Conservation (phyloP, 2,329 filamentous ascomycete genomes). For the Pseudogymnoascus sp. region DNA sequence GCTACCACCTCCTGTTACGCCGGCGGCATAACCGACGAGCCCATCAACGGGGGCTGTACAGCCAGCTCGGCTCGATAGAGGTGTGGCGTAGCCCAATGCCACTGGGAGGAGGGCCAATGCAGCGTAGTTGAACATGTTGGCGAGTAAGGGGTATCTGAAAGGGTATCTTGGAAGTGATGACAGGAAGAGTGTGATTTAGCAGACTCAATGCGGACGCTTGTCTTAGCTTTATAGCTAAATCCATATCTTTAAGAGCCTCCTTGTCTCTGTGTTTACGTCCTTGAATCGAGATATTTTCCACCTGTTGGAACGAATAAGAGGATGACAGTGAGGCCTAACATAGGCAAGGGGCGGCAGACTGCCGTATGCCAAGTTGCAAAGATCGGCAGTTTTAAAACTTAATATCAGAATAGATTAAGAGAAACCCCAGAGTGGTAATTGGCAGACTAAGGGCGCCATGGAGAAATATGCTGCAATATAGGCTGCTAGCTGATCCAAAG, state of each 20-base stretch:
- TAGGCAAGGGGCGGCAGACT: neutral
- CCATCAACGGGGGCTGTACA: neutral
- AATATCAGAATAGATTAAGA: conserved; percentile 6
- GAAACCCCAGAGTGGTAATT: neutral
- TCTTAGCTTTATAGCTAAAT: neutral
- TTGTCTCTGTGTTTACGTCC: neutral
- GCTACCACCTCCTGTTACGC: conserved; percentile 36
- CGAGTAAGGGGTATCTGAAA: neutral
- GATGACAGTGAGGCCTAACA: neutral
- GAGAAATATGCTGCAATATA: neutral
- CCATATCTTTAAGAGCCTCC: neutral
- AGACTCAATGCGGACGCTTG: neutral
- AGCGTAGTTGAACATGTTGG: neutral
- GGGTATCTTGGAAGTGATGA: neutral
- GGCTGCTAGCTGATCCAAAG: neutral
- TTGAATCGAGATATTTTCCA: neutral
- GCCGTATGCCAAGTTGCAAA: neutral
- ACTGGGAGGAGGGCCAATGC: conserved; percentile 2
- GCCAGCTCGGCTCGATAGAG: neutral
- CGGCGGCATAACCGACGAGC: neutral
- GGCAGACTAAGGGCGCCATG: neutral
- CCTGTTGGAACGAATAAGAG: neutral
- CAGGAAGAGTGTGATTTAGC: neutral
- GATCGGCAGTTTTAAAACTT: conserved; percentile 3
- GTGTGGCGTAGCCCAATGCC: neutral